Base-by-base conservation (phyloP, 805 yeast genomes). In the Candida arabinofermentans region DNA sequence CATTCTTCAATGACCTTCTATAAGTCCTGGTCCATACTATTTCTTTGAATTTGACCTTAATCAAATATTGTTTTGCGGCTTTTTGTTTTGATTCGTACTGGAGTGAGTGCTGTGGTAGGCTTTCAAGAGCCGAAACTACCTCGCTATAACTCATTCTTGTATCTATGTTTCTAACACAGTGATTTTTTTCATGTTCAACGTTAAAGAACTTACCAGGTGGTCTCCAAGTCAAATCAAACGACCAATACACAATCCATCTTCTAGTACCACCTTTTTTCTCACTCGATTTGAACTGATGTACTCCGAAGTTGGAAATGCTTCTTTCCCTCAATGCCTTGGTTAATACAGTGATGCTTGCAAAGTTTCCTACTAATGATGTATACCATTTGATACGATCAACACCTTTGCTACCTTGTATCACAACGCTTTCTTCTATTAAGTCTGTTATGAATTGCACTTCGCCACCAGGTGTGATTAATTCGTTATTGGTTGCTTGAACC, bases 391-490 rank as follows among this genome's bases (percentile, higher is more conserved):
- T 47, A n/a, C 42, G 23, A 3, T 33, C 12, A 5, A 32, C 38
- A 12, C 42, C n/a, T 8, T 24, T 14, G 4, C n/a, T 3, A 5
- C 22, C 17, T 4, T 21, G 23, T 30, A 41, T 10, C 4, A 40
- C 24, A 2, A 48, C 10, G 39, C 71, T 65, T 39, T 70, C 62
- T 4, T 41, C 32, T 9, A 74, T 54, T 62, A 73, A 55, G 13
- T 54, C 49, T 2, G 35, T 22, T 5, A 71, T 61, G 47, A 75
- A 75, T 10, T 44, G 55, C 13, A 56, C 47, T 37, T 75, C 81
- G 4, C 81, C 81, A 2, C 78, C 79, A 17, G 47, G 40, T 2
- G 69, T 70, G 10, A 67, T 50, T 33, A 76, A 51, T 41, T 75
- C 81, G 18, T 43, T 43, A 0, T 44, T 36, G 3, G 57, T 49